phyloP scores from a whole-genome alignment of 148 eudicot genomes.

The Rheum nobile region DNA sequence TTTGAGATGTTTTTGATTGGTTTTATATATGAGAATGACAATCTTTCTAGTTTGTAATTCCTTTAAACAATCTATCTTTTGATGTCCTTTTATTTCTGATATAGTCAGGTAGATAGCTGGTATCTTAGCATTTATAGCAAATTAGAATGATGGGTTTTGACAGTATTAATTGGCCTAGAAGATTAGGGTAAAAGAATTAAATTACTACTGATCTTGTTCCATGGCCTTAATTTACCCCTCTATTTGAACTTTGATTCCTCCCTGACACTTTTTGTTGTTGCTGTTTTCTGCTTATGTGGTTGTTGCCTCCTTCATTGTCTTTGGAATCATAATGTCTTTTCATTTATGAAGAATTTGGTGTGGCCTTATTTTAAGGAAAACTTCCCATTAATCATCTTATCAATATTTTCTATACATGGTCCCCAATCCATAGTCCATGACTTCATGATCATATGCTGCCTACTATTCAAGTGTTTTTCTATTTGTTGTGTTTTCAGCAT shows the following conservation, averaged over 20 bases:
- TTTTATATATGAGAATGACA: background rate
- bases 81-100: background rate
- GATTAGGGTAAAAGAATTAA: background rate
- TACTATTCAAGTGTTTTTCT: background rate
- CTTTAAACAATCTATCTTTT: background rate
- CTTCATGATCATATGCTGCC: background rate
- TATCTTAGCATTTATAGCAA: conserved; percentile 3
- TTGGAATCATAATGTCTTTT: background rate
- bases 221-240: background rate
- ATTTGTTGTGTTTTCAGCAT: background rate
- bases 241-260: conserved; percentile 3
- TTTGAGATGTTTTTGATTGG: background rate
- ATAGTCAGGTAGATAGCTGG: background rate
- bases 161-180: background rate
- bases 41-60: background rate
- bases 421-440: background rate
- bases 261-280: background rate
- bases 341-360: background rate
- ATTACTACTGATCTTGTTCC: background rate
- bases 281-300: background rate
- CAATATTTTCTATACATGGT: background rate
- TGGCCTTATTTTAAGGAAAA: background rate
- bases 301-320: background rate
- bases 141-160: background rate
- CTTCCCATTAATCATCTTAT: background rate